Evolutionary conservation across 129 eudicot genomes (phyloP), one percentile per base, ranked within the genome.

Genomic region (Helichrysum umbraculigerum): DNA sequence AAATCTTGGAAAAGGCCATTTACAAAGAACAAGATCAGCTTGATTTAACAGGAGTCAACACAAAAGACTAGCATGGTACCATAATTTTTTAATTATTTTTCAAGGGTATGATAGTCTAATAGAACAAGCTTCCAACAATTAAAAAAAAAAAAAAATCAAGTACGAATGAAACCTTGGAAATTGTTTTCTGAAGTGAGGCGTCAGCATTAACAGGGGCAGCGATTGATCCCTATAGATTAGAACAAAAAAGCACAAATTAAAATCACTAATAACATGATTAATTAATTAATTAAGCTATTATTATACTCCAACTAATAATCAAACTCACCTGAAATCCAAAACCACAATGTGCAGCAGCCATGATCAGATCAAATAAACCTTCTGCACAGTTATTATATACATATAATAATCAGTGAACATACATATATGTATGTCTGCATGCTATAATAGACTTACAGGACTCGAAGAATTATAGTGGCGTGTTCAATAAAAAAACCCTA

Each of bases 301-400:
- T 16, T 61, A 25, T 12, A 58, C 7, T 58, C 64, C 29, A 58
- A 61, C 66, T 2, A 25, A 61, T 61, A 61, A 28, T 25, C 16
- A 61, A 29, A 2, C 9, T 67, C 54, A 79, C 83, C 78, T 79
- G 83, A 51, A 34, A 35, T 33, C 32, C 59, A 17, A 79, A 52
- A 20, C 76, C 76, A 39, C 51, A 69, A 69, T 78, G 69, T 59
- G 78, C 59, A 79, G 83, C 78, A 79, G 78, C 83, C 83, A 79
- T 72, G 78, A 79, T 79, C 17, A 65, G 68, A 73, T 59, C 37
- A 22, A 17, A 73, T 73, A 67, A 61, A 73, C 69, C 41, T 39
- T 35, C 54, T 73, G 69, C 42, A 6, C n/a, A 73, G 16, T 58
- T 58, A 35, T 71, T 58, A 35, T 71, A 16, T 7, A 14, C 47